Conservation (phyloP, 2,329 filamentous ascomycete species). For the Cladosporium sp. region DNA sequence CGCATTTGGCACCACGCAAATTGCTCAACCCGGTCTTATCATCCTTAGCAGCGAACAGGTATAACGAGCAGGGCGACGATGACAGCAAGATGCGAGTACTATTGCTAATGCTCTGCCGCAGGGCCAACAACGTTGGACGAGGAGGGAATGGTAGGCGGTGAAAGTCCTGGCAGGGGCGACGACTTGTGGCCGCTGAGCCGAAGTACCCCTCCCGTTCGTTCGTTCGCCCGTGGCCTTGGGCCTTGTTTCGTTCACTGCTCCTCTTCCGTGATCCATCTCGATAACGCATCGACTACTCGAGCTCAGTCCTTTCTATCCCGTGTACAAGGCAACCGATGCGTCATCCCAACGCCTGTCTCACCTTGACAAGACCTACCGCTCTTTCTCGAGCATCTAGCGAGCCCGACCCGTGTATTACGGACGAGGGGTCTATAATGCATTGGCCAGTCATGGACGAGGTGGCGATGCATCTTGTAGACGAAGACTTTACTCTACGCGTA, state of each 20-base stretch:
- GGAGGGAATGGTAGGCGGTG: slow-evolving; percentile 22
- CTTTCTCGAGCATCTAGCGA: neutral
- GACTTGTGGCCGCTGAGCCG: neutral
- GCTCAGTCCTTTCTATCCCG: neutral
- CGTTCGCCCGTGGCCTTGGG: neutral
- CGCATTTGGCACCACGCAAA: slow-evolving; percentile 14
- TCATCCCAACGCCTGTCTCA: slow-evolving; percentile 14
- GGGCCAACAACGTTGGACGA: slow-evolving; percentile 23
- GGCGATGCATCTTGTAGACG: neutral
- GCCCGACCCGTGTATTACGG: neutral
- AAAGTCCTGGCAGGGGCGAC: slow-evolving; percentile 4
- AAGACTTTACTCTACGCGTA: neutral
- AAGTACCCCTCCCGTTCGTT: neutral
- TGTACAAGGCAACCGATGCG: slow-evolving; percentile 18
- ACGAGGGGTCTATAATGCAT: neutral
- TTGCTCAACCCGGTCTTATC: slow-evolving; percentile 18
- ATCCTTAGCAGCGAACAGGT: neutral
- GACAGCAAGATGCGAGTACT: neutral
- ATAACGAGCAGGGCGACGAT: neutral
- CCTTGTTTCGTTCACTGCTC: neutral
- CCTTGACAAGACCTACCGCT: neutral
- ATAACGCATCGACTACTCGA: neutral
- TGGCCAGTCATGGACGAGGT: neutral
- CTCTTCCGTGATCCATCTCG: neutral
- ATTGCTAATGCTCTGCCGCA: slow-evolving; percentile 13